phyloP scores from a whole-genome alignment of 148 eudicot species.

The Talinum fruticosum region DNA sequence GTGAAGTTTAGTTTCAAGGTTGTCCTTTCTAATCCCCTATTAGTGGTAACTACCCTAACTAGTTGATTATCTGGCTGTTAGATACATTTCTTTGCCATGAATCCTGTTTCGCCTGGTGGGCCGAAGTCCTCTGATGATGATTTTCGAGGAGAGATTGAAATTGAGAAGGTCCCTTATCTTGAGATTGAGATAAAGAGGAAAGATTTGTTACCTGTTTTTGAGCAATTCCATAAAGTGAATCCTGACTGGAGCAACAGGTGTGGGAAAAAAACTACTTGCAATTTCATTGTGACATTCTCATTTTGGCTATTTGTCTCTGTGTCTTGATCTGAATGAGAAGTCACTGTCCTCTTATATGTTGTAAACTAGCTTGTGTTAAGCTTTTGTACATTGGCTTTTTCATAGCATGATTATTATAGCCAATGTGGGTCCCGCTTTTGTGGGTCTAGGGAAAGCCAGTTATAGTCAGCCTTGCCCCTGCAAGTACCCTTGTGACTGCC shows the following conservation, averaged over 20 bases:
- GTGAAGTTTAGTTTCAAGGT: not conserved
- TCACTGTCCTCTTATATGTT: not conserved
- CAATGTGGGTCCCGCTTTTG: too few relatives aligned
- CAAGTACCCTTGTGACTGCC: too few relatives aligned
- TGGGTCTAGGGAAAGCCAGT: too few relatives aligned
- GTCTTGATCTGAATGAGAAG: not conserved
- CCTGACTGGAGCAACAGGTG: constrained; percentile 3
- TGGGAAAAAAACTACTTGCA: not conserved
- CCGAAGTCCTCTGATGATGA: constrained; percentile 19
- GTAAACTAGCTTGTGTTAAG: not conserved
- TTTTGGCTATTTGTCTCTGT: not conserved
- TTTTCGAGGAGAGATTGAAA: constrained; percentile 65
- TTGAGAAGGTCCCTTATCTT: constrained; percentile 59
- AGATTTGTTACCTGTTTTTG: constrained; percentile 88
- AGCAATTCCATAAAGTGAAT: constrained; percentile 26
- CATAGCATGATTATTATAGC: not conserved
- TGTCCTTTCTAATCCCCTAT: not conserved
- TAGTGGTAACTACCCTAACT: constrained; percentile 12
- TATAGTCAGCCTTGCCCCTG: too few relatives aligned
- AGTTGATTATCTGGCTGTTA: constrained; percentile 18
- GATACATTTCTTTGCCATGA: constrained; percentile 67
- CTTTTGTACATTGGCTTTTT: not conserved
- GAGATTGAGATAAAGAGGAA: constrained; percentile 74
- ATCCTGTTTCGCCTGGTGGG: constrained; percentile 29
- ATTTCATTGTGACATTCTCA: too few relatives aligned